Evolutionary conservation across 768 basidiomycete genomes (phyloP).

Genomic region (Lentinula edodes): DNA sequence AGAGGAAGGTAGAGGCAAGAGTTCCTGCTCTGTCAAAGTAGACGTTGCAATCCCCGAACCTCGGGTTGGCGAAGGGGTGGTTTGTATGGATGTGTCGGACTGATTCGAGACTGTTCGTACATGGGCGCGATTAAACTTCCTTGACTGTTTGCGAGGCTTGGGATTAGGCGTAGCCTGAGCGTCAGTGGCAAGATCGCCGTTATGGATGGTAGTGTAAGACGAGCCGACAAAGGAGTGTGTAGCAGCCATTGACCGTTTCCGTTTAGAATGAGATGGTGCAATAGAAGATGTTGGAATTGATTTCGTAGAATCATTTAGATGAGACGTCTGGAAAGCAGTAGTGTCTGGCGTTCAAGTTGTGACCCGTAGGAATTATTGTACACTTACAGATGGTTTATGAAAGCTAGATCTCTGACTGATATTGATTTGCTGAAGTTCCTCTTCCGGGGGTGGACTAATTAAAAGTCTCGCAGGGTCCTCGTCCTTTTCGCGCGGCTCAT

Average conservation of each 20-base stretch:
- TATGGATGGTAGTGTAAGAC: conserved; percentile 23
- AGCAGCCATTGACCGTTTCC: conserved; percentile 7
- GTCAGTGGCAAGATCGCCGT: conserved; percentile 29
- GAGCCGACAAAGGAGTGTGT: conserved; percentile 11
- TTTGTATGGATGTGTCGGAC: not conserved
- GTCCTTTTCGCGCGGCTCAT: conserved; percentile 3
- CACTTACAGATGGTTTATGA: conserved; percentile 19
- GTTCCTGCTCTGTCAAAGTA: not conserved
- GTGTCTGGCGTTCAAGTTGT: not conserved
- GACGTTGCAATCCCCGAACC: not conserved
- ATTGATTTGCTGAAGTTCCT: conserved; percentile 27
- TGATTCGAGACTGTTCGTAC: conserved; percentile 6
- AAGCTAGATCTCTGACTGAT: conserved; percentile 12
- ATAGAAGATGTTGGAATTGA: not conserved
- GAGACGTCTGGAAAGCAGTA: not conserved
- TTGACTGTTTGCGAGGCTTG: conserved; percentile 48
- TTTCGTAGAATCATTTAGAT: not conserved
- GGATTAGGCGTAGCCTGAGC: conserved; percentile 49
- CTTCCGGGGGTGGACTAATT: conserved; percentile 64
- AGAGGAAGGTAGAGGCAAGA: not conserved
- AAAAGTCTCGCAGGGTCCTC: conserved; percentile 21
- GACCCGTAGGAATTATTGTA: not conserved
- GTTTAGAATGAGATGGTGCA: conserved; percentile 9
- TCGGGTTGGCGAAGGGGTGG: conserved; percentile 9
- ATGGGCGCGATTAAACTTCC: conserved; percentile 2